A percentile compares a stretch with the other conserved stretches of the same genome.
phyloP scores from a whole-genome alignment of 2,329 filamentous ascomycete genomes.

The Ophiostoma novo-ulmi region DNA sequence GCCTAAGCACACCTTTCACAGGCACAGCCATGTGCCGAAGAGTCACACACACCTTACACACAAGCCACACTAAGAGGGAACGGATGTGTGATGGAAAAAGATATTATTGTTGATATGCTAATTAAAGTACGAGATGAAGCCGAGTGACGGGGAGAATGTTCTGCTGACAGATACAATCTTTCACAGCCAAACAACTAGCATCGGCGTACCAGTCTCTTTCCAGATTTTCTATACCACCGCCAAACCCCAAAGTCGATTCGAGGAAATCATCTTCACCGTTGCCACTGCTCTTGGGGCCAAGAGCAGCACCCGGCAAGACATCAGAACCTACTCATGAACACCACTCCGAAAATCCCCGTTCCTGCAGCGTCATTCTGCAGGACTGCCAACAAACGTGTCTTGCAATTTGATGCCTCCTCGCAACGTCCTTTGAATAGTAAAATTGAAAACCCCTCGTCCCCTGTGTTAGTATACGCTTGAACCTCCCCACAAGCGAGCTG shows the following conservation, averaged over 20 bases:
- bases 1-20: too few relatives aligned
- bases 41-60: background rate
- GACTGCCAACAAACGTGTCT: constrained; percentile 3
- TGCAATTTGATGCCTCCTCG: constrained; percentile 27
- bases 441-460: constrained; percentile 32
- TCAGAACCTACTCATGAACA: background rate
- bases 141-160: background rate
- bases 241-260: background rate
- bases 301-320: background rate
- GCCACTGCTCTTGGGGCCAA: background rate
- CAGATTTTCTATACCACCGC: background rate
- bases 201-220: background rate
- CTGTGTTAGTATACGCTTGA: constrained; percentile 30
- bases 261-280: background rate
- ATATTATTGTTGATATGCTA: background rate
- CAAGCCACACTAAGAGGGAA: background rate
- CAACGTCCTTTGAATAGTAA: background rate
- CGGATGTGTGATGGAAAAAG: background rate
- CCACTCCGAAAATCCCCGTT: background rate
- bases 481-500: constrained; percentile 38
- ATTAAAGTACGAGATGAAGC: background rate
- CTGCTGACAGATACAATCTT: background rate
- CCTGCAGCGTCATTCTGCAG: background rate
- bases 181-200: background rate
- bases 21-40: background rate